These are phyloP conservation scores for Cyclotella atomus DNA, from an alignment of 108 stramenopile species.

Conservation along the genomic window DNA sequence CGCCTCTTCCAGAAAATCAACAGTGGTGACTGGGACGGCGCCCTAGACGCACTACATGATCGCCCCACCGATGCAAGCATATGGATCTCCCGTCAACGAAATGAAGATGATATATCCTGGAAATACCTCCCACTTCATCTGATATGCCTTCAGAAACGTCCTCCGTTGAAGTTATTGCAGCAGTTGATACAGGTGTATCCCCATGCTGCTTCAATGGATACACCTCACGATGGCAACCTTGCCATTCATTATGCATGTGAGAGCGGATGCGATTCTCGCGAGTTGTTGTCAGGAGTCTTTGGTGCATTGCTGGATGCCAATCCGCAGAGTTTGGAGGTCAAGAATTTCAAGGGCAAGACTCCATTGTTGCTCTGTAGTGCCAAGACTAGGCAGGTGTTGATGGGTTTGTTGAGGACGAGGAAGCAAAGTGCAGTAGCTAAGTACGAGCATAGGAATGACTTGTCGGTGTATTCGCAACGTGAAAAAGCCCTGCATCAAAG, in stretches of 20 bases:
- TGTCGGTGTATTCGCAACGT: neutral
- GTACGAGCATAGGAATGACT: slow-evolving; percentile 4
- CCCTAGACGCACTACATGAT: slow-evolving; percentile 14
- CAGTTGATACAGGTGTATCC: slow-evolving; percentile 41
- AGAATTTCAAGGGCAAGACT: slow-evolving; percentile 39
- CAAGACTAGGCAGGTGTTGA: slow-evolving; percentile 43
- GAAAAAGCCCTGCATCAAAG: neutral
- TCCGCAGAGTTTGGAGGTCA: slow-evolving; percentile 37
- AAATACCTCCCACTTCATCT: slow-evolving; percentile 58
- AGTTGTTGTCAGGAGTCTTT: slow-evolving; percentile 31
- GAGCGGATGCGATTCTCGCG: slow-evolving; percentile 45
- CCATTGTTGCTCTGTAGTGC: slow-evolving; percentile 40
- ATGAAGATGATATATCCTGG: slow-evolving; percentile 34
- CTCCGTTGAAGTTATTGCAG: slow-evolving; percentile 39
- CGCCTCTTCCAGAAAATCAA: slow-evolving; percentile 58
- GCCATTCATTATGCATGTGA: slow-evolving; percentile 54
- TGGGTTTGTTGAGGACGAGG: slow-evolving; percentile 40
- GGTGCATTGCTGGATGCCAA: slow-evolving; percentile 31
- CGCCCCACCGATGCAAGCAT: slow-evolving; percentile 42
- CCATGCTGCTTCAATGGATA: slow-evolving; percentile 37
- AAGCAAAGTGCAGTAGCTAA: slow-evolving; percentile 7
- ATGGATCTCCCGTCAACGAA: slow-evolving; percentile 51
- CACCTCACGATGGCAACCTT: slow-evolving; percentile 56
- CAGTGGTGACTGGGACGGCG: slow-evolving; percentile 48
- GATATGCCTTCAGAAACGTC: slow-evolving; percentile 50